Conservation (phyloP, 257 asterid genomes). For the Ballota nigra region DNA sequence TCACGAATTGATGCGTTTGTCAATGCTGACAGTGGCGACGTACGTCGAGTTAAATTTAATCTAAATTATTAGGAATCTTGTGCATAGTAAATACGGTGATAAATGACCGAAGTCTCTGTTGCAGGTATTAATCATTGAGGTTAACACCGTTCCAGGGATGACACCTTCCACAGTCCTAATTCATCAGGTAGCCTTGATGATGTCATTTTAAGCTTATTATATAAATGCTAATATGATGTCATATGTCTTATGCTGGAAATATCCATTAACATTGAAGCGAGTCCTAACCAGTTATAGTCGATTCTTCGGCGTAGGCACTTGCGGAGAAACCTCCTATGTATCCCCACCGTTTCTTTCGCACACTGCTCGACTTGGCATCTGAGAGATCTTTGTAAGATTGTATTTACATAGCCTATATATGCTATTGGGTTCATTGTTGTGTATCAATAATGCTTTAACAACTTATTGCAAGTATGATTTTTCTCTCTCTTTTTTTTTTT, state of each 20-base stretch:
- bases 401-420: background rate
- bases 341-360: slow-evolving; percentile 78
- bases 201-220: background rate
- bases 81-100: background rate
- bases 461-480: too few species aligned
- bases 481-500: too few species aligned
- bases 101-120: background rate
- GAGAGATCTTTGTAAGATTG: slow-evolving; percentile 36
- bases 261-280: background rate
- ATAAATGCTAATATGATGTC: background rate
- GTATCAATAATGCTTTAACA: background rate
- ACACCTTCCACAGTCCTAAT: slow-evolving; percentile 90
- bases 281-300: background rate
- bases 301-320: slow-evolving; percentile 53
- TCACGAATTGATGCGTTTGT: slow-evolving; percentile 88
- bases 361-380: slow-evolving; percentile 67
- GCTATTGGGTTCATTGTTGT: background rate
- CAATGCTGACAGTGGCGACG: slow-evolving; percentile 82
- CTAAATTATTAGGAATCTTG: background rate
- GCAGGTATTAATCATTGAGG: slow-evolving; percentile 83
- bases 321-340: slow-evolving; percentile 80
- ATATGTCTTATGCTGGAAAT: background rate
- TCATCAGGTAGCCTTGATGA: slow-evolving; percentile 59
- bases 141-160: slow-evolving; percentile 92
- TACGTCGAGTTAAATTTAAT: slow-evolving; percentile 26